Conservation (phyloP, 768 basidiomycete species). For the Termitomyces sp. region DNA sequence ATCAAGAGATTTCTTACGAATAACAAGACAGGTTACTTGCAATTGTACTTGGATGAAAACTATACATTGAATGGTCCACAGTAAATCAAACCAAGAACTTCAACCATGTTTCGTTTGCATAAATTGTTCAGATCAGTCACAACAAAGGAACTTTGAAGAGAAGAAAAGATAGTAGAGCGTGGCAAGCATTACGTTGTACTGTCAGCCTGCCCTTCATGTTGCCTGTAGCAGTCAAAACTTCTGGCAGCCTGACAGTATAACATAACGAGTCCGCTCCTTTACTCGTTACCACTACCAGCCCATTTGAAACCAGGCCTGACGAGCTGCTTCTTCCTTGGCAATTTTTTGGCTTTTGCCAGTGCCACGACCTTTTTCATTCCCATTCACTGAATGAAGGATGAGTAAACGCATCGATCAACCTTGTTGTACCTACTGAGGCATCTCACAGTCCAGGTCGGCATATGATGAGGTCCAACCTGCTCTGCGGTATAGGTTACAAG, state of each 20-base stretch:
- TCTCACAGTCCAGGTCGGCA: slow-evolving; percentile 51
- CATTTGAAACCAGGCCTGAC: slow-evolving; percentile 46
- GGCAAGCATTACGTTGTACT: slow-evolving; percentile 13
- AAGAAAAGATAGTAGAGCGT: slow-evolving; percentile 2
- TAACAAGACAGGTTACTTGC: not conserved
- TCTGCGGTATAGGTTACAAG: slow-evolving; percentile 43
- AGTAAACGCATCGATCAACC: not conserved
- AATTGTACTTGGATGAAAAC: not conserved
- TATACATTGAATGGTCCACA: not conserved
- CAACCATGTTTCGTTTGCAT: not conserved
- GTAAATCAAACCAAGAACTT: not conserved
- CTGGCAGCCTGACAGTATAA: slow-evolving; percentile 16
- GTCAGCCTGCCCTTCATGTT: slow-evolving; percentile 13
- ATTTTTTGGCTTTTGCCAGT: slow-evolving; percentile 54
- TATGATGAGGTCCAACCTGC: slow-evolving; percentile 45
- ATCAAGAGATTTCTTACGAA: not conserved
- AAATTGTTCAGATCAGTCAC: not conserved
- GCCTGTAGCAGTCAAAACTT: slow-evolving; percentile 2
- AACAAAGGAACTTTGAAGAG: not conserved
- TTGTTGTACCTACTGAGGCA: slow-evolving; percentile 40
- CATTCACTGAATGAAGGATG: slow-evolving; percentile 39
- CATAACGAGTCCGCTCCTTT: slow-evolving; percentile 9
- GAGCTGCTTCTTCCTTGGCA: slow-evolving; percentile 69
- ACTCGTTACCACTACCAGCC: slow-evolving; percentile 37
- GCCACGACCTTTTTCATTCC: slow-evolving; percentile 42